Percentiles rank a stretch among this genome's conserved stretches.
Conservation (phyloP, 176 grass and related monocot genomes). For the Olyra latifolia region DNA sequence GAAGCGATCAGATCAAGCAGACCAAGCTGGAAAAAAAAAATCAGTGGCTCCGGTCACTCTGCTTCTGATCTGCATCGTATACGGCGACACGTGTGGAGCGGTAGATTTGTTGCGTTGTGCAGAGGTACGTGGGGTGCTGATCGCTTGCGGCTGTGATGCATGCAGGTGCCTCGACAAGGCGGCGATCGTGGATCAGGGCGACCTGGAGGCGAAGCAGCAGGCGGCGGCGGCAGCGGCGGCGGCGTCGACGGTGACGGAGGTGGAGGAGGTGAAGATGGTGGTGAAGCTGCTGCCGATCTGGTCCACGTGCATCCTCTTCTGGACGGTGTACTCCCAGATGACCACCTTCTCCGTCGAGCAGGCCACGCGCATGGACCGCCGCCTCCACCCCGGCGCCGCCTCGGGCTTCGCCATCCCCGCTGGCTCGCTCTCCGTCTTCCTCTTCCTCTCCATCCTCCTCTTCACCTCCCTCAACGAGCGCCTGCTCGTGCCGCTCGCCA, state of each 20-base stretch:
- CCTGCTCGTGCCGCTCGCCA: slow-evolving; percentile 55
- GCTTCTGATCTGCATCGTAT: too few species aligned
- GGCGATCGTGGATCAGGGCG: slow-evolving; percentile 40
- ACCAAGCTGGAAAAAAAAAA: too few species aligned
- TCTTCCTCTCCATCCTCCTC: slow-evolving; percentile 72
- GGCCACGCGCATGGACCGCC: slow-evolving; percentile 60
- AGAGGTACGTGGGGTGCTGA: background rate
- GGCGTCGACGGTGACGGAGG: slow-evolving; percentile 52
- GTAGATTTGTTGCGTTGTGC: background rate
- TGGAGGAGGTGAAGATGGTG: slow-evolving; percentile 86
- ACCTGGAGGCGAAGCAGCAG: too few species aligned
- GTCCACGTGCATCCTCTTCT: slow-evolving; percentile 69
- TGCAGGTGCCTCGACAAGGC: slow-evolving; percentile 73
- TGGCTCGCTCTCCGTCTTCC: slow-evolving; percentile 68
- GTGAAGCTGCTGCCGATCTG: slow-evolving; percentile 70
- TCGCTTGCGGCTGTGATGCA: too few species aligned
- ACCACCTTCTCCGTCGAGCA: slow-evolving; percentile 72
- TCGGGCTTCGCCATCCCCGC: slow-evolving; percentile 66
- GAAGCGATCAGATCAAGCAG: background rate
- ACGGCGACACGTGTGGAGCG: too few species aligned
- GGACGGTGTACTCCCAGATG: slow-evolving; percentile 72
- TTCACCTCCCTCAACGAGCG: slow-evolving; percentile 80
- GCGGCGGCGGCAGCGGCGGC: slow-evolving; percentile 8
- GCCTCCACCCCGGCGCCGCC: background rate
- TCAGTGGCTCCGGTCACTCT: too few species aligned